Conservation (phyloP, 768 basidiomycete species). For the Suillus subalutaceus region DNA sequence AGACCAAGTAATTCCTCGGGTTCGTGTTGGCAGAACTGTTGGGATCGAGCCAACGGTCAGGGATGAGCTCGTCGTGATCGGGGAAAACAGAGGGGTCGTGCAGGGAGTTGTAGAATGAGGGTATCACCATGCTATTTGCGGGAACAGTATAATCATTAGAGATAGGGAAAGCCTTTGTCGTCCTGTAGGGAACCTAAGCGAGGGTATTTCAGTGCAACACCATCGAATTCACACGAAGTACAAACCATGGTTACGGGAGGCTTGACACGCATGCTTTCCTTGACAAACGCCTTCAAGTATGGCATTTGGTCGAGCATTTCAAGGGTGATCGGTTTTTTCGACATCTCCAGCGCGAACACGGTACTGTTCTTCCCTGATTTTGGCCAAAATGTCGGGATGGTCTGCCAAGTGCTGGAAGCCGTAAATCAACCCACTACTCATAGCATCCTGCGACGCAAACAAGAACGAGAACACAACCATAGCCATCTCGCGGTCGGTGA, state of each 20-base stretch:
- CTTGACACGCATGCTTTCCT: constrained; percentile 88
- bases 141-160: constrained; percentile 91
- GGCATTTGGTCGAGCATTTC: constrained; percentile 93
- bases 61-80: constrained; percentile 78
- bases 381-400: constrained; percentile 83
- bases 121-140: constrained; percentile 90
- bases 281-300: constrained; percentile 90
- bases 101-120: constrained; percentile 88
- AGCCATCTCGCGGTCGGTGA: constrained; percentile 93
- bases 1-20: constrained; percentile 95
- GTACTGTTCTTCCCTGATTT: constrained; percentile 90
- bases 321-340: constrained; percentile 75
- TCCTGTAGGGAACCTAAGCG: constrained; percentile 86
- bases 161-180: constrained; percentile 91
- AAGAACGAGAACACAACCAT: constrained; percentile 97
- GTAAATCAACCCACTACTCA: constrained; percentile 96
- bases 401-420: constrained; percentile 97
- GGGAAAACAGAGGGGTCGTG: constrained; percentile 90
- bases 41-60: constrained; percentile 93
- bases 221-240: neutral
- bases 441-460: constrained; percentile 96
- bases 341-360: constrained; percentile 78
- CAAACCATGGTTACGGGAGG: constrained; percentile 95
- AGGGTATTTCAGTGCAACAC: constrained; percentile 16
- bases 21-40: constrained; percentile 76